These are phyloP conservation scores for Quercus lobata DNA, from an alignment of 331 rosid species.

Conservation along the genomic window DNA sequence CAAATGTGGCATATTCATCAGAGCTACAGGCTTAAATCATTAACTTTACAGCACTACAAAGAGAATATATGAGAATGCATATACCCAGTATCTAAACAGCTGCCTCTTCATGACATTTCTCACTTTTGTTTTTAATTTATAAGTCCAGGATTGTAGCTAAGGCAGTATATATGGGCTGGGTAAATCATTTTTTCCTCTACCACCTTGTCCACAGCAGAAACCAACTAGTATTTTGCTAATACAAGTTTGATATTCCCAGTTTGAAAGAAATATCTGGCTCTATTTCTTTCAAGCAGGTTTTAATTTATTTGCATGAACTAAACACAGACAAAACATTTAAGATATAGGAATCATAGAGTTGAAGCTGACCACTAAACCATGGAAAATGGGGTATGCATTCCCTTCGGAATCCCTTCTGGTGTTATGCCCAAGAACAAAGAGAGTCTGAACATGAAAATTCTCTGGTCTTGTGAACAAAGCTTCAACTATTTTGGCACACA, in stretches of 20 bases:
- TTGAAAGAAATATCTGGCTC: neutral
- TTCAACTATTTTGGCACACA: constrained; percentile 59
- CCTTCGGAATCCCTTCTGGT: constrained; percentile 60
- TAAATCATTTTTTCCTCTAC: neutral
- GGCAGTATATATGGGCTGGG: no score
- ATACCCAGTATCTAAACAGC: no score
- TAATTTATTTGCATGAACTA: constrained; percentile 10
- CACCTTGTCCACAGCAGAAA: neutral
- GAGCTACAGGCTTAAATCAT: no score
- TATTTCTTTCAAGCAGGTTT: neutral
- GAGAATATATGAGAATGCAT: no score
- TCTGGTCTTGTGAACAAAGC: constrained; percentile 53
- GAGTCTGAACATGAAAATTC: constrained; percentile 68
- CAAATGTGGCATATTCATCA: no score
- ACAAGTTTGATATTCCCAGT: neutral
- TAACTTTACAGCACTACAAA: no score
- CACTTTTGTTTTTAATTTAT: no score
- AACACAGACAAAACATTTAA: constrained; percentile 5
- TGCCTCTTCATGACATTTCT: no score
- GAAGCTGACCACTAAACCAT: constrained; percentile 69
- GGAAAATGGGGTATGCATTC: constrained; percentile 49
- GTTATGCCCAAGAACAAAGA: constrained; percentile 78
- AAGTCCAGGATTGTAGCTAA: no score
- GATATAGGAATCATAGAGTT: constrained; percentile 15
- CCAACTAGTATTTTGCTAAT: neutral